Evolutionary conservation across 306 rosid species (phyloP).

Genomic region (Luffa acutangula): DNA sequence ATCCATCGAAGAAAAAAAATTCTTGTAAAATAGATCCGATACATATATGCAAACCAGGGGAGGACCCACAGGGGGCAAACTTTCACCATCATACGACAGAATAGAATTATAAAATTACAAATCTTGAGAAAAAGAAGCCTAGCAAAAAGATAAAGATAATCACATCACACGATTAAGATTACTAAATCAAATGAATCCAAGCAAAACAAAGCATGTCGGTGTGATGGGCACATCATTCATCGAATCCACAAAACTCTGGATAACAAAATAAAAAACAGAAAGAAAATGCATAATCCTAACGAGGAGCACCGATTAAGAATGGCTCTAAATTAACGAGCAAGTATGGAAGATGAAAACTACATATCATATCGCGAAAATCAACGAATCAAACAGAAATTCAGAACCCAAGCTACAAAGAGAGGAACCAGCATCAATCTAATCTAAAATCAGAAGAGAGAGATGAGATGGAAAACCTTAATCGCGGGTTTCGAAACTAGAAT

Average conservation of each 20-base stretch:
- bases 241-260: neutral
- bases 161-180: neutral
- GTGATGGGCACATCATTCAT: neutral
- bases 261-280: neutral
- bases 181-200: neutral
- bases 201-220: neutral
- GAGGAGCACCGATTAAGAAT: neutral
- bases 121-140: neutral
- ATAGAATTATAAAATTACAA: neutral
- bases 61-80: too few relatives aligned
- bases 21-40: neutral
- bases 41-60: neutral
- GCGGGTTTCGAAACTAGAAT: neutral
- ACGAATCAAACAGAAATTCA: neutral
- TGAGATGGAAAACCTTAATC: neutral
- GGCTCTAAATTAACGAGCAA: neutral
- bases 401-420: too few relatives aligned
- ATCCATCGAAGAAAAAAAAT: neutral
- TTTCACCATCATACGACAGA: too few relatives aligned
- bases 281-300: neutral
- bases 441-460: neutral
- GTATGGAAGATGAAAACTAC: neutral
- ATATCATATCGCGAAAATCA: neutral
- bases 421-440: neutral
- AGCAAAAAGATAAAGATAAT: neutral